Base-by-base conservation (phyloP, 805 yeast species). In the Sugiyamaella americana region DNA sequence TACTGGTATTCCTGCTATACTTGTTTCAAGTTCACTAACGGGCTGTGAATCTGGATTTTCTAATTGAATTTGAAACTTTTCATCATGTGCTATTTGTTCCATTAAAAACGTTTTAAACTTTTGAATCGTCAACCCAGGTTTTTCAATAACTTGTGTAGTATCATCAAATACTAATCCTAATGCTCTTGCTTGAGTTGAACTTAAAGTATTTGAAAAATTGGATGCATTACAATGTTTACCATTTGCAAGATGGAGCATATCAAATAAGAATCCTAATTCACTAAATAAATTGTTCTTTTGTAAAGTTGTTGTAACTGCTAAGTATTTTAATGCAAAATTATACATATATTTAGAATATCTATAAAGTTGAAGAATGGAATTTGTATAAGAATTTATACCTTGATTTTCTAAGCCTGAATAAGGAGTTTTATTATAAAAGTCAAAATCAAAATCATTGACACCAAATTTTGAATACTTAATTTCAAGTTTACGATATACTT, bases 361-460 rank as follows among this genome's bases (percentile, higher is more conserved):
- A 64, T 83, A 86, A 6, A 91, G 60, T 61, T 93, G 97, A 4
- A 93, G 54, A 22, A 88, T 64, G 0, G 95, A 72, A 62, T 93
- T 93, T 49, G 84, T 78, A 58, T 80, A 81, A 0, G 93, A 75
- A 56, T 85, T 86, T 44, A 83, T 86, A 8, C 84, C 74, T 58
- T 88, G 93, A 6, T 88, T 82, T 62, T 93, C 98, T n/a, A 91
- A 70, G 0, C 98, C 97, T 1, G 97, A 78, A 46, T 71, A 82
- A 1, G 59, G 51, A 0, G 97, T 84, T 35, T 72, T 71, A 60
- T 91, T 91, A 69, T 84, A 91, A 57, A 80, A 83, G 45, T 77
- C 81, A 61, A 93, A 91, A 66, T 91, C 96, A 66, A 93, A 93
- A 63, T 88, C 96, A 55, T 84, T 87, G 24, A 93, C 88, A 22